Percentiles rank a stretch among this genome's conserved stretches.
phyloP scores from a whole-genome alignment of 345 rosid species.

The Cardiospermum halicacabum region DNA sequence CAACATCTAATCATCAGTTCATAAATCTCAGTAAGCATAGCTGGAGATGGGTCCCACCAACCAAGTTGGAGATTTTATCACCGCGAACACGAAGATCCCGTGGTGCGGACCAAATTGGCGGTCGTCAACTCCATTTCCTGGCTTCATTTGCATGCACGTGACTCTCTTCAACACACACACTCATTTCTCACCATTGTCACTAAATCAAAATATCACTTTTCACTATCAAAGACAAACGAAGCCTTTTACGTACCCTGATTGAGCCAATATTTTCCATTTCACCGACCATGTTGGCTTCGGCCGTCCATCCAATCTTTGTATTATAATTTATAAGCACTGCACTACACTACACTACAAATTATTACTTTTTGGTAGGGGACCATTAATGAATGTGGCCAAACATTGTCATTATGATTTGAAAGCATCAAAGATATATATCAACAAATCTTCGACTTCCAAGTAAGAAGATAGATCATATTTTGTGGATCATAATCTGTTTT shows the following conservation, averaged over 20 bases:
- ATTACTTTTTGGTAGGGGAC: slow-evolving; percentile 1
- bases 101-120: slow-evolving; percentile 70
- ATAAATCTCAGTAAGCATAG: no score
- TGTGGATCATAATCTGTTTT: no score
- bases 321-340: neutral
- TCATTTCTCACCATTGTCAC: no score
- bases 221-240: neutral
- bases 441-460: no score
- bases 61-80: no score
- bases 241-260: no score
- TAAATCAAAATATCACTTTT: neutral
- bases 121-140: slow-evolving; percentile 49
- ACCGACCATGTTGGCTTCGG: slow-evolving; percentile 14
- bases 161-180: neutral
- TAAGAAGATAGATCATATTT: no score
- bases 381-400: neutral
- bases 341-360: slow-evolving; percentile 4
- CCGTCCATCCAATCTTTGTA: slow-evolving; percentile 5
- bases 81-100: slow-evolving; percentile 38
- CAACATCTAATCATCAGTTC: no score
- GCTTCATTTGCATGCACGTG: slow-evolving; percentile 18
- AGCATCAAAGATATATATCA: neutral
- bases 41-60: no score
- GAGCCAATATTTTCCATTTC: neutral
- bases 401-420: neutral